These are phyloP conservation scores for Apiospora koreana DNA, from an alignment of 2,329 filamentous ascomycete genomes.

Conservation along the genomic window DNA sequence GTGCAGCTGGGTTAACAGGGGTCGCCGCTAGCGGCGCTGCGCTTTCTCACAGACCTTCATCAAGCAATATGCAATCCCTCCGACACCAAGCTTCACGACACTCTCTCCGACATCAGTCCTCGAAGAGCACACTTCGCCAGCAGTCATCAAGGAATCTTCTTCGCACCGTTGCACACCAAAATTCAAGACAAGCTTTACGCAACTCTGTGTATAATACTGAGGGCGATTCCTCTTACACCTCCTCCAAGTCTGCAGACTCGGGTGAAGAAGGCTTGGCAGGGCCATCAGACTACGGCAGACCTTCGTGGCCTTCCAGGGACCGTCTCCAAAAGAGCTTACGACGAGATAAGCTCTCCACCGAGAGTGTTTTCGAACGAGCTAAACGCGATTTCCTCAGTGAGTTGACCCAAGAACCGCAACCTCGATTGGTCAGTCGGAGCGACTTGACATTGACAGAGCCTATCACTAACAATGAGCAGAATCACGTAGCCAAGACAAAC, in stretches of 20 bases:
- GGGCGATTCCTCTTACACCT: neutral
- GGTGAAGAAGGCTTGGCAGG: neutral
- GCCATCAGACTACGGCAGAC: neutral
- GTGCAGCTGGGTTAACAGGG: constrained; percentile 11
- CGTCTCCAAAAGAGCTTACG: neutral
- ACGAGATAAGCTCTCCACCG: constrained; percentile 8
- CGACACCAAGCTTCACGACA: neutral
- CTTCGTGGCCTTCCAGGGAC: neutral
- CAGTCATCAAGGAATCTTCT: constrained; percentile 1
- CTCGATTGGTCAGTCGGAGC: neutral
- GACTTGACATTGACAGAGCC: neutral
- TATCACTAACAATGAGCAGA: constrained; percentile 12
- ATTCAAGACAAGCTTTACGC: neutral
- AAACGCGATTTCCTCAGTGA: constrained; percentile 7
- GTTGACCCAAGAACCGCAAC: neutral
- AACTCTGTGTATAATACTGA: neutral
- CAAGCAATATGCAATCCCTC: neutral
- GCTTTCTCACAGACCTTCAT: constrained; percentile 8
- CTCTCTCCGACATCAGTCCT: neutral
- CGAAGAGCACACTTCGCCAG: neutral
- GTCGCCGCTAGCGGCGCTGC: constrained; percentile 10
- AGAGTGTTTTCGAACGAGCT: constrained; percentile 7
- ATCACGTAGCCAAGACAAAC: constrained; percentile 13
- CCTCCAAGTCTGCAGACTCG: neutral
- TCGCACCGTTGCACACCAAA: neutral